A percentile compares a stretch with the other conserved stretches of the same genome.
Evolutionary conservation across 805 yeast genomes (phyloP).

Genomic region (Lachancea quebecensis): DNA sequence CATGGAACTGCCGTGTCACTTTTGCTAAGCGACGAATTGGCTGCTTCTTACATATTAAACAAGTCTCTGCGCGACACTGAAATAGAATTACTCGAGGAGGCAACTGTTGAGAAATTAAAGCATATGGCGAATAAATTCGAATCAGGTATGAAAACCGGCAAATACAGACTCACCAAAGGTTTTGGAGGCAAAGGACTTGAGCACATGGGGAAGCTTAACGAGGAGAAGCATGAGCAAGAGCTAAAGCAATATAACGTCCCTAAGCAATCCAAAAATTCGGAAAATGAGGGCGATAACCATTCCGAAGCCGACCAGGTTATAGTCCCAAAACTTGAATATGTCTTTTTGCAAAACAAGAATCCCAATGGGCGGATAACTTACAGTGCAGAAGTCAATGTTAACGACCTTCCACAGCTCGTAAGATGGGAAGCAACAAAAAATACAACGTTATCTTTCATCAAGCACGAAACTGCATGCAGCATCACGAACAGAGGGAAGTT

Average conservation of each 20-base stretch:
- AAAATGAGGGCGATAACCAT: conserved; percentile 11
- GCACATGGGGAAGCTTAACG: conserved; percentile 50
- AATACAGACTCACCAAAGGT: conserved; percentile 61
- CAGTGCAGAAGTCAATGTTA: conserved; percentile 67
- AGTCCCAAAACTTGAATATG: conserved; percentile 40
- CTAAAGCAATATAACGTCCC: conserved; percentile 12
- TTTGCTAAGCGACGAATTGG: conserved; percentile 54
- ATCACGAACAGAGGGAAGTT: conserved; percentile 78
- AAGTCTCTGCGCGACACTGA: conserved; percentile 44
- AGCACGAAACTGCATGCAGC: conserved; percentile 66
- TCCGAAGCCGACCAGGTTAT: conserved; percentile 16
- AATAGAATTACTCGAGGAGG: conserved; percentile 36
- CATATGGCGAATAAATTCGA: conserved; percentile 50
- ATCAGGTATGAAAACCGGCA: conserved; percentile 58
- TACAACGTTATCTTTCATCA: conserved; percentile 53
- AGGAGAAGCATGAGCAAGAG: conserved; percentile 21
- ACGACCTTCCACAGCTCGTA: conserved; percentile 76
- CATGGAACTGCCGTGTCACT: conserved; percentile 73
- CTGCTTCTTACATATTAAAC: conserved; percentile 52
- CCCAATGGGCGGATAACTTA: conserved; percentile 50
- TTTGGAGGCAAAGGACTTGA: conserved; percentile 92
- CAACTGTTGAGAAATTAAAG: conserved; percentile 33
- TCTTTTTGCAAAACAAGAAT: conserved; percentile 45
- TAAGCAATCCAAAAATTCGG: conserved; percentile 5
- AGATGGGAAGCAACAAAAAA: conserved; percentile 73